phyloP scores from a whole-genome alignment of 2,329 filamentous ascomycete species.

The Diplodia scrobiculata region DNA sequence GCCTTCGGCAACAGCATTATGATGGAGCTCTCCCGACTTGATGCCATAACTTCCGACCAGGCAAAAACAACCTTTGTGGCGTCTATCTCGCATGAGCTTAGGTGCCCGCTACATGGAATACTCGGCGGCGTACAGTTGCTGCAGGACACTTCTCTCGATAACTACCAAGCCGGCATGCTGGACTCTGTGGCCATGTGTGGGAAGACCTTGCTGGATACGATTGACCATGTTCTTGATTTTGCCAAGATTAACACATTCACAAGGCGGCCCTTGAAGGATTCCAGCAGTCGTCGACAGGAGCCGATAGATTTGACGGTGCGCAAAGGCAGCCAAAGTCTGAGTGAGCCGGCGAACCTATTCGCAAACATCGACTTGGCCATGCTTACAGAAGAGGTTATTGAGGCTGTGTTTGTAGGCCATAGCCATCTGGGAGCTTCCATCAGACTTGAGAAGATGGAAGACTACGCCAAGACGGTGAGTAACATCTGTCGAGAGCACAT shows the following conservation, averaged over 20 bases:
- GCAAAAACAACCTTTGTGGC: slow-evolving; percentile 63
- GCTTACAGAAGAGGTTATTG: slow-evolving; percentile 43
- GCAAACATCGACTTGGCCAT: slow-evolving; percentile 43
- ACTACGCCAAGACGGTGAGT: slow-evolving; percentile 44
- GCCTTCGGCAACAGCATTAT: slow-evolving; percentile 45
- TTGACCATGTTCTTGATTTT: slow-evolving; percentile 49
- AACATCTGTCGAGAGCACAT: not conserved
- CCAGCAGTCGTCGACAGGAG: slow-evolving; percentile 43
- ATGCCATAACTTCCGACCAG: slow-evolving; percentile 44
- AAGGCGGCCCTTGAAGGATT: slow-evolving; percentile 32
- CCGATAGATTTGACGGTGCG: slow-evolving; percentile 23
- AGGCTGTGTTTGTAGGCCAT: slow-evolving; percentile 36
- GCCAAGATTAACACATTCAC: slow-evolving; percentile 46
- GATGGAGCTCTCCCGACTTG: slow-evolving; percentile 44
- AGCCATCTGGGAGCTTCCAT: not conserved
- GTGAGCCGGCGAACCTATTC: not conserved
- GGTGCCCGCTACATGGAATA: slow-evolving; percentile 64
- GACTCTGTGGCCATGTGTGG: slow-evolving; percentile 46
- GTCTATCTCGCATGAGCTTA: slow-evolving; percentile 63
- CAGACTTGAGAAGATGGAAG: slow-evolving; percentile 10
- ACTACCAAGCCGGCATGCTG: slow-evolving; percentile 38
- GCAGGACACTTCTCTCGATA: slow-evolving; percentile 45
- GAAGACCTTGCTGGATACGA: slow-evolving; percentile 46
- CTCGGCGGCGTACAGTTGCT: slow-evolving; percentile 54
- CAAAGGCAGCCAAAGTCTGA: slow-evolving; percentile 42